Evolutionary conservation across 1,139 yeast species (phyloP), one percentile per base, ranked within the genome.

Genomic region (Pichia norvegensis): DNA sequence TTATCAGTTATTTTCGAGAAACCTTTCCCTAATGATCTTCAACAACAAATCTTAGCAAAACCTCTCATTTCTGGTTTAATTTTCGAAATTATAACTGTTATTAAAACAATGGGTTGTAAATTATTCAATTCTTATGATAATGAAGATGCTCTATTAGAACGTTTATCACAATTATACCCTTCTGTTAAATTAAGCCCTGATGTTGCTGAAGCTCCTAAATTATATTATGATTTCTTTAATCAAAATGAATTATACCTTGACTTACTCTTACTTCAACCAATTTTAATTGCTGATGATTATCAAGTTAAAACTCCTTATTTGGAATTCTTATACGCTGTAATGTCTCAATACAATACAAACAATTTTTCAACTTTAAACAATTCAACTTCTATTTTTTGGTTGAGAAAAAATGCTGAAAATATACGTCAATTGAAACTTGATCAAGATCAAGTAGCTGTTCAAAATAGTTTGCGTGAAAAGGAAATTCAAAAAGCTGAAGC

Each of bases 231-330:
- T 52, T 83, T 73, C 55, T 76, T 64, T 62, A 73, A 79, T 53
- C 74, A 70, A 46, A 63, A 69, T 45, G 75, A 74, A 44, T 62
- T 85, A 48, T 79, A 81, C 51, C 69, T 84, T 42, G 97, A 88
- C 64, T 70, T 87, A 59, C 68, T 87, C 42, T 67, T 88, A 47
- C 71, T 88, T 50, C 95, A 87, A 61, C 95, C 96, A 4, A 88
- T 88, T 48, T 69, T 88, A 46, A 68, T 87, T 49, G 95, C 94
- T 17, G 96, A 87, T 65, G 95, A 87, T 62, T 76, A 77, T 59
- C 81, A 85, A 40, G 80, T 87, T 46, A 81, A 85, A 61, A 85
- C 96, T 1, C 96, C 97, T 3, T 88, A 88, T 61, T 72, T 88
- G 63, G 97, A 88, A 65, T 85, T 86, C 57, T 68, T 86, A 49